A percentile compares a stretch with the other conserved stretches of the same genome.
Evolutionary conservation across 352 stramenopile genomes (phyloP).

Genomic region (Discostella stelligera): DNA sequence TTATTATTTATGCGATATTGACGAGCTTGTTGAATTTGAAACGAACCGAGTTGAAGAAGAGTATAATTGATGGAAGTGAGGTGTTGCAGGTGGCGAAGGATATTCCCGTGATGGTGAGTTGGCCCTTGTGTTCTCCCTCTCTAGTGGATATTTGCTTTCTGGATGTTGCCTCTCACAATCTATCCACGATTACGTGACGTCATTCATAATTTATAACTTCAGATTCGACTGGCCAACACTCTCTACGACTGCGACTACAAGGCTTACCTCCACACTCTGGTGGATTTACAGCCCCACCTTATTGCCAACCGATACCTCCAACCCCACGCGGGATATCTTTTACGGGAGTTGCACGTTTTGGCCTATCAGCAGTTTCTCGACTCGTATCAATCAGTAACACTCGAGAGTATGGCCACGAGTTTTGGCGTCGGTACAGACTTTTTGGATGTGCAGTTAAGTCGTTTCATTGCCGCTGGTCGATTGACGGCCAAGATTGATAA

Average conservation of each 20-base stretch:
- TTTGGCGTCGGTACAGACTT: constrained; percentile 95
- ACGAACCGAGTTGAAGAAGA: constrained; percentile 94
- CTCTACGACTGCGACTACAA: constrained; percentile 99
- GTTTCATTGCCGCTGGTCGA: constrained; percentile 95
- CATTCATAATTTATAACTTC: neutral
- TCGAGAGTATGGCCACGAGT: constrained; percentile 93
- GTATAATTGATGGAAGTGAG: constrained; percentile 96
- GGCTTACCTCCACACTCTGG: constrained; percentile 92
- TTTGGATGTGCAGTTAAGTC: constrained; percentile 94
- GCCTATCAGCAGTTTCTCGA: constrained; percentile 98
- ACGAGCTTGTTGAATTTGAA: constrained; percentile 92
- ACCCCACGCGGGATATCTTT: constrained; percentile 89
- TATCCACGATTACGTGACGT: constrained; percentile 13
- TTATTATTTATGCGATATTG: constrained; percentile 96
- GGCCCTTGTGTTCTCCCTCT: too few relatives aligned
- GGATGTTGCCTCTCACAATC: neutral
- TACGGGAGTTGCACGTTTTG: constrained; percentile 95
- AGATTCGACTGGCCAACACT: constrained; percentile 87
- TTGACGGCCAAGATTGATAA: constrained; percentile 99
- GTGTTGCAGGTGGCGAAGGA: constrained; percentile 83
- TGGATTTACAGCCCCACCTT: constrained; percentile 77
- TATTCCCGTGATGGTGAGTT: constrained; percentile 60
- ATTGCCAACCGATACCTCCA: constrained; percentile 92
- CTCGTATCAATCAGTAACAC: constrained; percentile 94
- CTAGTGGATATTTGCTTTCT: neutral